Conservation (phyloP, 768 basidiomycete genomes). For the Boletus edulis region DNA sequence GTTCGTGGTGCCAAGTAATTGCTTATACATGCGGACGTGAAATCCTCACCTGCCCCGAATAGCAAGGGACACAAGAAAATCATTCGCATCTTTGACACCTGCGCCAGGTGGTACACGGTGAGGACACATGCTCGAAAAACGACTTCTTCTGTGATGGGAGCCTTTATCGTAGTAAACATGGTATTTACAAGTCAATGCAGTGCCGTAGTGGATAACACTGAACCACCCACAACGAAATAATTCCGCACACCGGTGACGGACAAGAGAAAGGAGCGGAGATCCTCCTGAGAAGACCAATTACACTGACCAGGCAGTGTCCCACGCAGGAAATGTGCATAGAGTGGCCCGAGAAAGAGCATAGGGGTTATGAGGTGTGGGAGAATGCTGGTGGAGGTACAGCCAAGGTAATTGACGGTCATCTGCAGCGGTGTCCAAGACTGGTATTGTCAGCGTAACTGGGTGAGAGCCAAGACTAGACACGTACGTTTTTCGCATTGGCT, state of each 20-base stretch:
- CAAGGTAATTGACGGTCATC: constrained; percentile 41
- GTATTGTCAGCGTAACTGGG: constrained; percentile 3
- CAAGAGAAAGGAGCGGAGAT: constrained; percentile 41
- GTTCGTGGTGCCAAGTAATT: neutral
- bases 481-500: constrained; percentile 15
- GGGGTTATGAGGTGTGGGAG: constrained; percentile 67
- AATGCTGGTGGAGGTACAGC: constrained; percentile 31
- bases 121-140: constrained; percentile 88
- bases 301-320: constrained; percentile 53
- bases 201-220: neutral
- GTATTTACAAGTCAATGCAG: neutral
- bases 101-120: constrained; percentile 66
- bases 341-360: constrained; percentile 71
- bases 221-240: constrained; percentile 46
- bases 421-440: constrained; percentile 22
- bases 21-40: neutral
- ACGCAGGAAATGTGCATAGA: constrained; percentile 54
- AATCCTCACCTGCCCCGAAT: constrained; percentile 78
- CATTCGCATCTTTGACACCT: constrained; percentile 52
- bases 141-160: constrained; percentile 88
- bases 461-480: neutral
- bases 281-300: constrained; percentile 42
- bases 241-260: constrained; percentile 69
- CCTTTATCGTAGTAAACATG: constrained; percentile 42
- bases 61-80: constrained; percentile 80